Evolutionary conservation across 768 basidiomycete species (phyloP), one percentile per base, ranked within the genome.

Genomic region (Jaapia argillacea): DNA sequence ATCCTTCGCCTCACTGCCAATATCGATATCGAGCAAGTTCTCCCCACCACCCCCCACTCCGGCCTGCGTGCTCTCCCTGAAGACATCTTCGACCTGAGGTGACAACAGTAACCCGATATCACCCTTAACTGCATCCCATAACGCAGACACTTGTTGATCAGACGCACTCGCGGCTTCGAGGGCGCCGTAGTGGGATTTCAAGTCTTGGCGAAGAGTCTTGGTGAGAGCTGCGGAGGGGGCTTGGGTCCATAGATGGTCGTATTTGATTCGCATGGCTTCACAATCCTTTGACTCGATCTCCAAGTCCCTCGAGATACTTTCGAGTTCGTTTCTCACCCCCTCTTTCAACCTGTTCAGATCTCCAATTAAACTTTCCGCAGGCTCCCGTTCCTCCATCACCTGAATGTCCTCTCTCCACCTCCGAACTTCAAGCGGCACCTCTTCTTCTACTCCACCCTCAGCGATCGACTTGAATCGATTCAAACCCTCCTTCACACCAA

Each of bases 211-310:
- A 44, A 85, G 59, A 4, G 69, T 62, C 58, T 85, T 83, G 36
- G 83, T 85, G 45, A 81, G 62, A 1, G 75, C 70, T 0, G 87
- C 80, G 4, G 84, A 84, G 0, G 94, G 93, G 6, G 76, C 73
- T 60, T 96, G 93, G 5, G 83, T 80, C 83, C 89, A 97, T 23
- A 76, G 59, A 51, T 91, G 82, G 24, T 83, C 83, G 59, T 89
- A 93, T 60, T 85, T 85, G 54, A 91, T 83, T 44, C 92, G 69
- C 79, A 82, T 77, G 40, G 73, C 68, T 62, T 99, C 94, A 62
- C 92, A 97, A 38, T 92, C 90, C 50, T 79, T 68, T 25, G 77
- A 80, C 62, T 98, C 96, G 28, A 65, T 63, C 13, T 96, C 93
- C 31, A 99, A 64, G 39, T 90, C 79, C 3, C 70, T 64, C 2